Conservation (phyloP, 306 rosid genomes). For the Ammopiptanthus mongolicus region DNA sequence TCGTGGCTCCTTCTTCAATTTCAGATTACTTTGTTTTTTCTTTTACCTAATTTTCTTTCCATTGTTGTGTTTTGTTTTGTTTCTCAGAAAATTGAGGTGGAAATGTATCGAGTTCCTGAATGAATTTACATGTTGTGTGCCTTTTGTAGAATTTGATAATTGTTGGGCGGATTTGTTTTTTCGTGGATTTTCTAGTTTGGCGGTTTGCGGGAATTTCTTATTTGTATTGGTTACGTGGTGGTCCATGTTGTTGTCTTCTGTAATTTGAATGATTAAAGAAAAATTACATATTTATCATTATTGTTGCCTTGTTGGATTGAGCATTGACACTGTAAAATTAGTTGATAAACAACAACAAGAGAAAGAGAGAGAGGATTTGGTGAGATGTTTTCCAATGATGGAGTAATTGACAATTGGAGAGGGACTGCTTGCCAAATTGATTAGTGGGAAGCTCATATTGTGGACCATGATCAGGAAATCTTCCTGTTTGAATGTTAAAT, state of each 20-base stretch:
- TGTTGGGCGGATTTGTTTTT: not conserved
- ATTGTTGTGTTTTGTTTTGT: not conserved
- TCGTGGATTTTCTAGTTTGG: not conserved
- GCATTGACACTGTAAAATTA: not conserved
- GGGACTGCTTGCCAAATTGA: not conserved
- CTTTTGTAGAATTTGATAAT: not conserved
- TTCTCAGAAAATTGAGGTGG: not conserved
- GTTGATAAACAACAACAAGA: not conserved
- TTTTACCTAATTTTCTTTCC: not conserved
- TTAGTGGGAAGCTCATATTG: not conserved
- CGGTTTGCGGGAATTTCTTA: slow-evolving; percentile 7
- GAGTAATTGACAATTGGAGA: not conserved
- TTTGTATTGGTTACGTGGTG: not conserved
- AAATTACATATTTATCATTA: not conserved
- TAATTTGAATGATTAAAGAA: not conserved
- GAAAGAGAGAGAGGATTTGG: not conserved
- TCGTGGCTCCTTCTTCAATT: slow-evolving; percentile 1
- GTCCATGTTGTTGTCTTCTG: not conserved
- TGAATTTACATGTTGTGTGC: not conserved
- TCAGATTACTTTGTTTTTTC: not conserved
- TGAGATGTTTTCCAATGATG: not conserved
- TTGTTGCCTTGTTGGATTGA: not conserved
- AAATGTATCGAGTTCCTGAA: not conserved
- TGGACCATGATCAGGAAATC: not conserved
- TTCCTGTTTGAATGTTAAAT: not conserved